Conservation (phyloP, 441 rosid species). For the Populus hybrid region DNA sequence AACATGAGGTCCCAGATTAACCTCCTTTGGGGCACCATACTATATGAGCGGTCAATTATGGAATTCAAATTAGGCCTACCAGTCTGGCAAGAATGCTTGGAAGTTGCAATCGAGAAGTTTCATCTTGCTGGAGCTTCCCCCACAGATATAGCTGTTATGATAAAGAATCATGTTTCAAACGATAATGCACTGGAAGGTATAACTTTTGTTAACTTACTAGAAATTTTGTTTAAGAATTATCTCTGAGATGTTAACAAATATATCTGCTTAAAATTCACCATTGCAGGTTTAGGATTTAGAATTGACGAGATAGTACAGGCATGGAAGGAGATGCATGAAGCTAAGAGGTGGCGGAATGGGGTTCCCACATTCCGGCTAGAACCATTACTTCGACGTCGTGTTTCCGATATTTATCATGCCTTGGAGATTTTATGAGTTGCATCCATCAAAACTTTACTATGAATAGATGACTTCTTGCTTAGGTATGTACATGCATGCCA, state of each 20-base stretch:
- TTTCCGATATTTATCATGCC: conserved; percentile 65
- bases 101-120: conserved; percentile 90
- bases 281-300: conserved; percentile 75
- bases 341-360: conserved; percentile 69
- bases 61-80: conserved; percentile 80
- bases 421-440: conserved; percentile 52
- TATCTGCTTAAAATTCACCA: conserved; percentile 7
- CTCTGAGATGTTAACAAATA: conserved; percentile 9
- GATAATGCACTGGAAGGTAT: conserved; percentile 72
- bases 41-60: conserved; percentile 84
- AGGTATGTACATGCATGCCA: conserved; percentile 2
- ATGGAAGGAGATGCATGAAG: conserved; percentile 96
- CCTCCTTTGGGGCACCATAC: conserved; percentile 87
- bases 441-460: neutral
- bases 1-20: conserved; percentile 77
- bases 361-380: conserved; percentile 81
- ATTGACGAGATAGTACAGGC: conserved; percentile 91
- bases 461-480: conserved; percentile 3
- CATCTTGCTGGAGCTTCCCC: conserved; percentile 94
- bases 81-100: conserved; percentile 90
- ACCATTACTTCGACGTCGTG: conserved; percentile 70
- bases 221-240: conserved; percentile 2
- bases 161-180: conserved; percentile 88
- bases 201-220: neutral
- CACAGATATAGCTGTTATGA: conserved; percentile 81